Evolutionary conservation across 108 stramenopile genomes (phyloP).

Genomic region (Fragilaria crotonensis): DNA sequence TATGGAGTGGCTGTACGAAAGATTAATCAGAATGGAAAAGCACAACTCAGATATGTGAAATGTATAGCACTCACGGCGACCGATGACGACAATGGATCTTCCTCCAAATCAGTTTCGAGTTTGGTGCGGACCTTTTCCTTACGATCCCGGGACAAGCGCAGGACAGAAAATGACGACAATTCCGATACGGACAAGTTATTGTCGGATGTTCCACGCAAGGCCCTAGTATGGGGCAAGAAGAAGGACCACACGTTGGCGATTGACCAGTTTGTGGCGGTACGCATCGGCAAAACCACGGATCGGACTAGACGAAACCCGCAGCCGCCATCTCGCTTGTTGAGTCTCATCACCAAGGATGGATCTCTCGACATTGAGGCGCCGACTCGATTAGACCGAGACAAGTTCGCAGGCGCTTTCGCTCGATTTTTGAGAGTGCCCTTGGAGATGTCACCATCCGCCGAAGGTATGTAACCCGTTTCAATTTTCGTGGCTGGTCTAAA

Average conservation of each 20-base stretch:
- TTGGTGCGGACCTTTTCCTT: constrained; percentile 3
- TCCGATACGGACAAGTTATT: constrained; percentile 6
- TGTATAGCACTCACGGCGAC: constrained; percentile 46
- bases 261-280: constrained; percentile 51
- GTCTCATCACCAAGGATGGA: constrained; percentile 48
- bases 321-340: constrained; percentile 43
- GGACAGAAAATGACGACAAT: neutral
- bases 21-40: constrained; percentile 80
- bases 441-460: too few relatives aligned
- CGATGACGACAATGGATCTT: constrained; percentile 14
- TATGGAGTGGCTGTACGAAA: constrained; percentile 79
- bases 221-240: constrained; percentile 82
- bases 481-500: constrained; percentile 9
- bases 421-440: constrained; percentile 67
- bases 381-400: constrained; percentile 76
- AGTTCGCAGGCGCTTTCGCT: constrained; percentile 79
- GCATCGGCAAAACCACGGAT: constrained; percentile 79
- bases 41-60: constrained; percentile 71
- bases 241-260: constrained; percentile 59
- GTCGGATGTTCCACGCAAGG: constrained; percentile 8
- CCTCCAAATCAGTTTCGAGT: constrained; percentile 8
- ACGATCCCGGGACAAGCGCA: neutral
- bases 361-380: constrained; percentile 85
- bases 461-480: too few relatives aligned
- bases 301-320: constrained; percentile 54